These are phyloP conservation scores for Chalciporus sp. DNA, from an alignment of 1,284 basidiomycete genomes.

Conservation along the genomic window DNA sequence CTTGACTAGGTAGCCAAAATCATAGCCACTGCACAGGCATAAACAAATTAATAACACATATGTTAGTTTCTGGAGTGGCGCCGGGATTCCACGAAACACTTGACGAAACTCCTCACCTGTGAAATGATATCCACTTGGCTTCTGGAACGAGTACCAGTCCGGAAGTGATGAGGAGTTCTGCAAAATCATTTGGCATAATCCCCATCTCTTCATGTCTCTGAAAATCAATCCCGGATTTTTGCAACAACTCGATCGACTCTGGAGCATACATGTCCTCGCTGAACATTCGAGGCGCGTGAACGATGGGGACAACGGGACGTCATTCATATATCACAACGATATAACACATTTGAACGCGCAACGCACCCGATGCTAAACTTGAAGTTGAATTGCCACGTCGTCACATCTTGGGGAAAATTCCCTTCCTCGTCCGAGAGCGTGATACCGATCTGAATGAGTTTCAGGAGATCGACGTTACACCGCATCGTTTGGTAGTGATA, in stretches of 20 bases:
- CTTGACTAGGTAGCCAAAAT: slow-evolving; percentile 98
- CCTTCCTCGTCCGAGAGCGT: slow-evolving; percentile 95
- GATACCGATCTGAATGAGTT: slow-evolving; percentile 97
- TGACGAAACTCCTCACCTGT: slow-evolving; percentile 68
- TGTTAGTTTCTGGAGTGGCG: neutral
- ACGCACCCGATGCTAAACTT: slow-evolving; percentile 86
- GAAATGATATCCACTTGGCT: slow-evolving; percentile 97
- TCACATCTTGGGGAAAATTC: slow-evolving; percentile 84
- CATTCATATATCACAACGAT: neutral
- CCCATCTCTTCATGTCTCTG: slow-evolving; percentile 91
- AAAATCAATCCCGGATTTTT: slow-evolving; percentile 96
- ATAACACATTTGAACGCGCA: neutral
- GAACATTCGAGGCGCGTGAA: neutral
- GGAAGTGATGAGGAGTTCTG: slow-evolving; percentile 95
- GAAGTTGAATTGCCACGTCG: slow-evolving; percentile 99
- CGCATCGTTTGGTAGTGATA: slow-evolving; percentile 99
- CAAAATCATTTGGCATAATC: slow-evolving; percentile 93
- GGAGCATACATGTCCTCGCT: slow-evolving; percentile 92
- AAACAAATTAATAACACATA: neutral
- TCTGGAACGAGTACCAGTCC: slow-evolving; percentile 90
- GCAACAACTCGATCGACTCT: slow-evolving; percentile 92
- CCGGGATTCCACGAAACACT: neutral
- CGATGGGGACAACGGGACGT: neutral
- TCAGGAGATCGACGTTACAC: slow-evolving; percentile 97
- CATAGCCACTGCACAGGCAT: slow-evolving; percentile 78